Evolutionary conservation across 352 stramenopile species (phyloP), one percentile per base, ranked within the genome.

Genomic region (Globisporangium okanoganense): DNA sequence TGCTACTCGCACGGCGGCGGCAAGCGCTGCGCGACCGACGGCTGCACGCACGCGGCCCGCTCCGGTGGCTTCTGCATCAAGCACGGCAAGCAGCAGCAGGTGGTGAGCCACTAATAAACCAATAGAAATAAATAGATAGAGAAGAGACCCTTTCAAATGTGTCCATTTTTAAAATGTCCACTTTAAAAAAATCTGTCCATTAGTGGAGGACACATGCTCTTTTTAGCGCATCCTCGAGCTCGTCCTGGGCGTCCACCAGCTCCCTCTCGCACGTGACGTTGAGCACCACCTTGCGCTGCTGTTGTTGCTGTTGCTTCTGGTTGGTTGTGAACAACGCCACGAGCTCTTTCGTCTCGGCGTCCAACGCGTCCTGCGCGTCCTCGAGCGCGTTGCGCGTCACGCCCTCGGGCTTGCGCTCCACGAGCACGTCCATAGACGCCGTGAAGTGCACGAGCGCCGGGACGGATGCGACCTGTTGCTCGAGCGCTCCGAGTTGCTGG

Each of bases 1-100:
- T 94, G 85, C 76, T 92, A 93, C 75, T 87, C 80, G 33, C 85
- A 94, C 61, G 85, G 85, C 54, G 85, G 85, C 6, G 85, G 85
- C 65, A 94, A 94, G 63, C 85, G 85, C 36, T 94, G 85, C 56
- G 79, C 76, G 18, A 85, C 81, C 2, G 71, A 82, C 49, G 79
- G 80, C 43, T 94, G 85, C 70, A 87, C 75, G 14, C 83, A 94
- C 59, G 83, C 83, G 2, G 85, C 85, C 29, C 83, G 83, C n/a
- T 88, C 76, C 31, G 80, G 83, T 12, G 85, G 85, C 64, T 92
- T 79, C 50, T 94, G 85, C 64, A 94, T 93, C 62, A 90, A 90
- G 45, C 85, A 94, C 62, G 81, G 83, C 69, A 92, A 92, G 67
- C 73, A 85, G 44, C 70, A 78, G 58, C 75, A 82, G 50, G 58